Evolutionary conservation across 1,139 yeast species (phyloP).

Genomic region (Pichia sp.): DNA sequence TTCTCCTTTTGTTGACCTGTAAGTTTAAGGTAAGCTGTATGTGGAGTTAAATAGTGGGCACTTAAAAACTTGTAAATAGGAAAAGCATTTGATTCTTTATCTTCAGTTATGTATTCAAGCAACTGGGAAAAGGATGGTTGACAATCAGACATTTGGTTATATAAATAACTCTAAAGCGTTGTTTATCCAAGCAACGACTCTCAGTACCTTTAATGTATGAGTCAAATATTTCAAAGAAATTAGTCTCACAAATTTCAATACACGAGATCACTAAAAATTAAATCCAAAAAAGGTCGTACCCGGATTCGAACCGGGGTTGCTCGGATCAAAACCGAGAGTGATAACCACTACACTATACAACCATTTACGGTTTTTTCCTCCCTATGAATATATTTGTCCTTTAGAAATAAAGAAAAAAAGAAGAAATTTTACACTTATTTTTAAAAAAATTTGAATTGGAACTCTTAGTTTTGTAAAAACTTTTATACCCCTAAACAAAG

Average conservation of each 20-base stretch:
- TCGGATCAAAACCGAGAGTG: slow-evolving; percentile 70
- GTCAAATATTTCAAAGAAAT: too few species aligned
- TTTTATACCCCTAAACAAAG: too few species aligned
- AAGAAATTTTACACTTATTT: too few species aligned
- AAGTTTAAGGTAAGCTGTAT: slow-evolving; percentile 79
- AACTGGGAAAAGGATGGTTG: slow-evolving; percentile 15
- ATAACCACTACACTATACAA: slow-evolving; percentile 60
- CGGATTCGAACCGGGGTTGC: slow-evolving; percentile 95
- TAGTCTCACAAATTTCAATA: too few species aligned
- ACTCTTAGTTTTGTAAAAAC: too few species aligned
- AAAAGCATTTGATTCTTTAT: slow-evolving; percentile 15
- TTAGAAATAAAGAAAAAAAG: too few species aligned
- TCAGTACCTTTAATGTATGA: too few species aligned
- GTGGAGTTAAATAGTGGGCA: slow-evolving; percentile 78
- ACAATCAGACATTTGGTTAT: slow-evolving; percentile 8
- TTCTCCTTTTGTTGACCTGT: slow-evolving; percentile 62
- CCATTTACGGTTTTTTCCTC: too few species aligned
- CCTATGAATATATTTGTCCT: too few species aligned
- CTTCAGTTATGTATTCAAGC: slow-evolving; percentile 10
- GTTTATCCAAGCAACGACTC: not conserved
- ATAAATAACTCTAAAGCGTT: too few species aligned
- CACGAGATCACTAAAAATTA: too few species aligned
- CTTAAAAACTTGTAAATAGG: slow-evolving; percentile 74
- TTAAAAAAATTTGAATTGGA: too few species aligned
- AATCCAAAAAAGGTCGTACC: slow-evolving; percentile 93